These are phyloP conservation scores for Stagonosporopsis chrysanthemi DNA, from an alignment of 2,329 filamentous ascomycete species.

Conservation along the genomic window DNA sequence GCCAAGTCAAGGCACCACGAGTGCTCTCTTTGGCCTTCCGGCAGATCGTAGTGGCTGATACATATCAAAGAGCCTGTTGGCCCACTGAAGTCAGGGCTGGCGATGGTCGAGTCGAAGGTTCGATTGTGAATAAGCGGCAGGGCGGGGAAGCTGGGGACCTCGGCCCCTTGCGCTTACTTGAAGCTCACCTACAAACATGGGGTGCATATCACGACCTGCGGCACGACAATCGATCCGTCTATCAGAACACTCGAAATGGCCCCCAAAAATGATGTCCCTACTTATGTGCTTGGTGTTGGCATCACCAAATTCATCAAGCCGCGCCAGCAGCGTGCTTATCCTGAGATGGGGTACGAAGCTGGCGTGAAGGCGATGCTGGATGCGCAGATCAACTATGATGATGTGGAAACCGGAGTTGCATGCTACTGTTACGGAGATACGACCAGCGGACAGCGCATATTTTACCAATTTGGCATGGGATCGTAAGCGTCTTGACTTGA, in stretches of 20 bases:
- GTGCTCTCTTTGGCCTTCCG: background rate
- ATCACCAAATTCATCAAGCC: conserved; percentile 99
- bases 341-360: conserved; percentile 90
- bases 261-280: conserved; percentile 49
- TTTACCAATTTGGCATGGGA: conserved; percentile 98
- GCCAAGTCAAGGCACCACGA: too few species aligned
- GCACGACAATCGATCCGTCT: background rate
- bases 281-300: conserved; percentile 93
- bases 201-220: background rate
- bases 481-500: conserved; percentile 35
- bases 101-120: conserved; percentile 10
- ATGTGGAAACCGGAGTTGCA: conserved; percentile 89
- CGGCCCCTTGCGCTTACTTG: conserved; percentile 11
- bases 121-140: background rate
- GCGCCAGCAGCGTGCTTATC: conserved; percentile 88
- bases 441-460: conserved; percentile 91
- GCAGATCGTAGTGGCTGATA: background rate
- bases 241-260: conserved; percentile 27
- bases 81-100: background rate
- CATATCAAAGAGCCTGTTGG: background rate
- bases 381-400: conserved; percentile 92
- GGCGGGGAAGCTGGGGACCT: conserved; percentile 18
- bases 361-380: conserved; percentile 83
- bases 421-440: conserved; percentile 98
- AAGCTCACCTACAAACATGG: conserved; percentile 5